These are phyloP conservation scores for Phanerodontia chrysosporium DNA, from an alignment of 768 basidiomycete genomes.

Conservation along the genomic window DNA sequence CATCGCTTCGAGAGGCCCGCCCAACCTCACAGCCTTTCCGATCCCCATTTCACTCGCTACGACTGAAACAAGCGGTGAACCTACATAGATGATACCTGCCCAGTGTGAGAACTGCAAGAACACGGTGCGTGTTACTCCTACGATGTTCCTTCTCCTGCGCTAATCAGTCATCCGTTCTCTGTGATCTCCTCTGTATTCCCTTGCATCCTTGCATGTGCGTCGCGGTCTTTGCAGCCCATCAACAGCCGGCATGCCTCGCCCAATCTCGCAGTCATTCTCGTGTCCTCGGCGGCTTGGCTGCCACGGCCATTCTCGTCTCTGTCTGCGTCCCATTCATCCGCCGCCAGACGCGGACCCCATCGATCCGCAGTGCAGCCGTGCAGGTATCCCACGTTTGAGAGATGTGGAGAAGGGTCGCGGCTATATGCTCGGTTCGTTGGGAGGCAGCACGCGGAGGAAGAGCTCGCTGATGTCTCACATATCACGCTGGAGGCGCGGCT, in stretches of 20 bases:
- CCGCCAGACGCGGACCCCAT: not conserved
- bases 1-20: too few species aligned
- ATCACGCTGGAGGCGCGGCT: not conserved
- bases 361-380: not conserved
- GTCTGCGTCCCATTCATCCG: slow-evolving; percentile 17
- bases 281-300: slow-evolving; percentile 18
- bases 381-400: not conserved
- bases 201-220: not conserved
- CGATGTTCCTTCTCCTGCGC: too few species aligned
- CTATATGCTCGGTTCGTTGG: not conserved
- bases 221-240: not conserved
- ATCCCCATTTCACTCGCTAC: too few species aligned
- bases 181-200: too few species aligned
- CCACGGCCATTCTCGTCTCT: slow-evolving; percentile 15
- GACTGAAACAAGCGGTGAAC: too few species aligned
- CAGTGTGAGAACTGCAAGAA: too few species aligned
- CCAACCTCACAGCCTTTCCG: too few species aligned
- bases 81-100: too few species aligned
- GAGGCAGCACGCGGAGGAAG: not conserved
- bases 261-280: slow-evolving; percentile 17
- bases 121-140: too few species aligned
- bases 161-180: not conserved
- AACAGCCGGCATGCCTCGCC: not conserved
- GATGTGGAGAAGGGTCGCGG: not conserved
- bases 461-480: slow-evolving; percentile 1